A percentile compares a stretch with the other conserved stretches of the same genome.
Conservation (phyloP, 139 green algal genomes). For the Closterium sp. region DNA sequence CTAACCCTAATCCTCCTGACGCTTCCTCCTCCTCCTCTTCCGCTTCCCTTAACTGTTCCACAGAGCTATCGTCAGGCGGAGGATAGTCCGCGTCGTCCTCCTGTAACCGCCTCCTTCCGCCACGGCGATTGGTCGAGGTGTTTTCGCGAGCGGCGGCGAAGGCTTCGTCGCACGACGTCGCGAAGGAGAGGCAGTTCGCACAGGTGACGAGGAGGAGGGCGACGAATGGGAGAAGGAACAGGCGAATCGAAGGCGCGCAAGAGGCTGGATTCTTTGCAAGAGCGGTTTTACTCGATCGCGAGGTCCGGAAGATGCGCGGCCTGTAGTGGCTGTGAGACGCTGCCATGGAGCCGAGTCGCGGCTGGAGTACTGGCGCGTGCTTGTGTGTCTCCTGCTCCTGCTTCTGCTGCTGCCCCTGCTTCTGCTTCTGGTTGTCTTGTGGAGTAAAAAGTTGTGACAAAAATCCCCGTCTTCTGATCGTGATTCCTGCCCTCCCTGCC, state of each 20-base stretch:
- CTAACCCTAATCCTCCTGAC: not conserved
- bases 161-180: not conserved
- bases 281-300: not conserved
- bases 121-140: not conserved
- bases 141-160: not conserved
- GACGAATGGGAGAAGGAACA: not conserved
- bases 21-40: not conserved
- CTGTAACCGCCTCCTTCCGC: not conserved
- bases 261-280: not conserved
- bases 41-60: not conserved
- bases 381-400: not conserved
- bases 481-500: no score
- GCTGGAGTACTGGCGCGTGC: not conserved
- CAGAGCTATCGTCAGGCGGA: not conserved
- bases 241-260: not conserved
- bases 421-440: no score
- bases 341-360: not conserved
- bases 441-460: no score
- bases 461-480: no score
- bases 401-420: not conserved
- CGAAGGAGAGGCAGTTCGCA: not conserved
- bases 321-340: not conserved
- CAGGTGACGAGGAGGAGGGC: not conserved
- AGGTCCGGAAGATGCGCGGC: not conserved
- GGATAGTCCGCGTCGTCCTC: not conserved